Conservation (phyloP, 306 rosid species). For the Senna siamea region DNA sequence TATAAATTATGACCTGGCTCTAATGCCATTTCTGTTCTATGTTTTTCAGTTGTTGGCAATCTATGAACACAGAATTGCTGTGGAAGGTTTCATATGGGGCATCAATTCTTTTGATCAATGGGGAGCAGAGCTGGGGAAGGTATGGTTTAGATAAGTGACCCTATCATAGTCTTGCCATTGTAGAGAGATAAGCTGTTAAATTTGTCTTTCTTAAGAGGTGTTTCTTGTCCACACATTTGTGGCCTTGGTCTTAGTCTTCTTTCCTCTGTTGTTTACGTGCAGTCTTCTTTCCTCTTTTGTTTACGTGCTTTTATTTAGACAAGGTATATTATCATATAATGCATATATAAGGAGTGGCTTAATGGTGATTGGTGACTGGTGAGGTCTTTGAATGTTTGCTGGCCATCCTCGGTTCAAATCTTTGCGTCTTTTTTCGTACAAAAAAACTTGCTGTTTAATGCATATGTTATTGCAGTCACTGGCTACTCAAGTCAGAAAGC, state of each 20-base stretch:
- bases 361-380: too few species aligned
- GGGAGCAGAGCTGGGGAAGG: constrained; percentile 99
- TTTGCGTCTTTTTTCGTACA: too few species aligned
- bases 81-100: constrained; percentile 92
- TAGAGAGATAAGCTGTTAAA: too few species aligned
- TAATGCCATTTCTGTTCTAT: too few species aligned
- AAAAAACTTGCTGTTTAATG: too few species aligned
- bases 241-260: not conserved
- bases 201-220: too few species aligned
- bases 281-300: not conserved
- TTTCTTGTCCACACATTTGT: not conserved
- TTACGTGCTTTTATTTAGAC: not conserved
- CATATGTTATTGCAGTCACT: constrained; percentile 61
- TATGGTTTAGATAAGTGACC: constrained; percentile 35
- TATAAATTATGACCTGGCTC: too few species aligned
- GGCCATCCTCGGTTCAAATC: too few species aligned
- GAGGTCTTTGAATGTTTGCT: too few species aligned
- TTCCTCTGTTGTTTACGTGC: too few species aligned
- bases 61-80: constrained; percentile 94
- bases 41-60: constrained; percentile 83
- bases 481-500: constrained; percentile 93
- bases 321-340: not conserved
- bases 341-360: not conserved
- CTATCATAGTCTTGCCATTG: too few species aligned
- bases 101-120: constrained; percentile 98